Base-by-base conservation (phyloP, 2,329 filamentous ascomycete species). In the Aspergillus amoenus region DNA sequence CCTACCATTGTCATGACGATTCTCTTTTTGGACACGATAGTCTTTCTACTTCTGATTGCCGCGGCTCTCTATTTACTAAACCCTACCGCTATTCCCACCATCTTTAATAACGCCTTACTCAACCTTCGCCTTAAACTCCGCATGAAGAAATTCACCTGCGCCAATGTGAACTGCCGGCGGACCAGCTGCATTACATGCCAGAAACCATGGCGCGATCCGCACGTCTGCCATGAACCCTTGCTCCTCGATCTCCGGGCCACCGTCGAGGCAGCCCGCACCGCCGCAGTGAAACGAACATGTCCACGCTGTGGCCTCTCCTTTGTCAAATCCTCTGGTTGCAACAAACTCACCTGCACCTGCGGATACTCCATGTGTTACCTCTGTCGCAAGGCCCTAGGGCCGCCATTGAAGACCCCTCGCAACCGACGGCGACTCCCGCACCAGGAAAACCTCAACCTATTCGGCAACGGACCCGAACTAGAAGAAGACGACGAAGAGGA, bases 321-420 rank as follows among this genome's bases (percentile, higher is more conserved):
- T 72, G 90, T 99, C 76, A 97, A 97, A 74, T 88, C 87, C 6
- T 87, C 88, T 24, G 94, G 94, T 67, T 99, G 94, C 82, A 99
- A 99, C 80, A 97, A 97, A 77, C 82, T 99, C 41, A 93, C 91
- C 5, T 97, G 94, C 71, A 87, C 92, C 15, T 99, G 94, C 75
- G 94, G 94, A 8, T 97, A 97, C 76, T 89, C 90, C 66, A 97
- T 97, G 93, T 99, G 94, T 73, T 99, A 99, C 70, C 86, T 97
- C 46, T 99, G 94, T 74, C 90, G 94, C 41, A 88, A 88, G 64
- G 87, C 91, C 18, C 67, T 79, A 2, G 71, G 70, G 1, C 62
- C 71, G 42, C 68, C 65, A 1, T 27, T 68, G 8, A 64, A 60
- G 42, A 24, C 6, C 39, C 55, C 48, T 53, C 56, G 22, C 46